These are phyloP conservation scores for Boletus coccyginus DNA, from an alignment of 768 basidiomycete species.

Conservation along the genomic window DNA sequence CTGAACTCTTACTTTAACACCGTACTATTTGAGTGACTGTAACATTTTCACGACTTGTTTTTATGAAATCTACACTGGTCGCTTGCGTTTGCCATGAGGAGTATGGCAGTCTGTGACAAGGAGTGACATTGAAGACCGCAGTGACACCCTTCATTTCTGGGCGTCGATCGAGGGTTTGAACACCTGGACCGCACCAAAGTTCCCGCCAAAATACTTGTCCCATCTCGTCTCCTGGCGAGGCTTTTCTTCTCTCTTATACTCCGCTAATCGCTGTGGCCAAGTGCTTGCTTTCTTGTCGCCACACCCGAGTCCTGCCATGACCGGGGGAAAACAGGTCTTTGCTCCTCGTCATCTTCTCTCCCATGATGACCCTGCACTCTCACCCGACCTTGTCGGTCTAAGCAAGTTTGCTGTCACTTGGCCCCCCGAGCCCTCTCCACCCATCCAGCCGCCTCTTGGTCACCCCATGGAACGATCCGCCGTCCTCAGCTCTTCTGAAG, in stretches of 20 bases:
- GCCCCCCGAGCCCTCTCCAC: constrained; percentile 45
- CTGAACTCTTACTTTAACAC: constrained; percentile 29
- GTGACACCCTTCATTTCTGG: constrained; percentile 21
- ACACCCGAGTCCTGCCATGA: constrained; percentile 19
- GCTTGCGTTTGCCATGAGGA: constrained; percentile 27
- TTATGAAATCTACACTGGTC: constrained; percentile 30
- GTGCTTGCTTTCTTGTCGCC: constrained; percentile 17
- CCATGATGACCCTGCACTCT: constrained; percentile 41
- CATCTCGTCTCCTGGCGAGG: constrained; percentile 30
- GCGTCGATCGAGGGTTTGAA: constrained; percentile 29
- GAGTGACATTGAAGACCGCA: constrained; percentile 19
- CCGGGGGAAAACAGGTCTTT: constrained; percentile 36
- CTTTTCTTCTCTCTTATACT: constrained; percentile 9
- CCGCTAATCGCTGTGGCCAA: constrained; percentile 7
- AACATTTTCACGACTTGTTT: constrained; percentile 15
- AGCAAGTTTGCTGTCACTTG: constrained; percentile 63
- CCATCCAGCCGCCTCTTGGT: constrained; percentile 34
- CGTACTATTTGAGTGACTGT: constrained; percentile 25
- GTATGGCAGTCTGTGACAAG: constrained; percentile 26
- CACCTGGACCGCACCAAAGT: constrained; percentile 7
- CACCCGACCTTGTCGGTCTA: constrained; percentile 44
- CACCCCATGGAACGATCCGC: constrained; percentile 38
- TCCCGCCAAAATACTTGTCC: constrained; percentile 11
- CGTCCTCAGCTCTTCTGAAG: constrained; percentile 48
- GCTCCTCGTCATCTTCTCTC: constrained; percentile 49